These are phyloP conservation scores for Jaltomata sinuosa DNA, from an alignment of 257 asterid species.

Conservation along the genomic window DNA sequence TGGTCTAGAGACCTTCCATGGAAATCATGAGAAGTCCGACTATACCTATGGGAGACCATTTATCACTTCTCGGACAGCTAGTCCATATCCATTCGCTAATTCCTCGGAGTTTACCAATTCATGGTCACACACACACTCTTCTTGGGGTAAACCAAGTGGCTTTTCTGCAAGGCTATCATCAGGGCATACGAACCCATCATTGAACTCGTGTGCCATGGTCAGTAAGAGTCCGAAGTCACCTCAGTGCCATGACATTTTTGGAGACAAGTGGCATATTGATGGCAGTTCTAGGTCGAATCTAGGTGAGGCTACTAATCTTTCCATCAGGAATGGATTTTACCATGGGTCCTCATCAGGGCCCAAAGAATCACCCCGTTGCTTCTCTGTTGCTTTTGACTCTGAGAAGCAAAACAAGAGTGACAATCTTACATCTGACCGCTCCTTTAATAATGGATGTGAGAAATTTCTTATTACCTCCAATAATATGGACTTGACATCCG, in stretches of 20 bases:
- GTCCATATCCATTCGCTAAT: conserved; percentile 29
- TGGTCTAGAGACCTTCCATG: conserved; percentile 21
- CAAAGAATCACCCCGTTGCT: conserved; percentile 24
- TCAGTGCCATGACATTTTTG: conserved; percentile 29
- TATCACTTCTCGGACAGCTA: conserved; percentile 31
- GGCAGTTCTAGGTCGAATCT: conserved; percentile 25
- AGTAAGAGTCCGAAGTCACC: conserved; percentile 10
- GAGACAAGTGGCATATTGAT: conserved; percentile 42
- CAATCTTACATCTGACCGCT: conserved; percentile 18
- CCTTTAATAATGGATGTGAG: conserved; percentile 24
- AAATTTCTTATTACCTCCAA: conserved; percentile 19
- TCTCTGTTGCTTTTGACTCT: conserved; percentile 20
- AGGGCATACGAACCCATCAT: conserved; percentile 28
- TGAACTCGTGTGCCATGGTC: conserved; percentile 31
- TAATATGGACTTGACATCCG: conserved; percentile 24
- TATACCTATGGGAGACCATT: conserved; percentile 31
- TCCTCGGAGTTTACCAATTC: conserved; percentile 32
- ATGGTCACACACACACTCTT: conserved; percentile 41
- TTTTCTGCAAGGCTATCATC: conserved; percentile 35
- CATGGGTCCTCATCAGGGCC: conserved; percentile 58
- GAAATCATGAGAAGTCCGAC: conserved; percentile 25
- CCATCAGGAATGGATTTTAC: conserved; percentile 39
- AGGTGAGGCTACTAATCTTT: conserved; percentile 17
- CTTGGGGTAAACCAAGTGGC: conserved; percentile 57
- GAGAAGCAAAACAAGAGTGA: conserved; percentile 27